Evolutionary conservation across 768 basidiomycete genomes (phyloP).

Genomic region (Chalciporus pseudorubinellus): DNA sequence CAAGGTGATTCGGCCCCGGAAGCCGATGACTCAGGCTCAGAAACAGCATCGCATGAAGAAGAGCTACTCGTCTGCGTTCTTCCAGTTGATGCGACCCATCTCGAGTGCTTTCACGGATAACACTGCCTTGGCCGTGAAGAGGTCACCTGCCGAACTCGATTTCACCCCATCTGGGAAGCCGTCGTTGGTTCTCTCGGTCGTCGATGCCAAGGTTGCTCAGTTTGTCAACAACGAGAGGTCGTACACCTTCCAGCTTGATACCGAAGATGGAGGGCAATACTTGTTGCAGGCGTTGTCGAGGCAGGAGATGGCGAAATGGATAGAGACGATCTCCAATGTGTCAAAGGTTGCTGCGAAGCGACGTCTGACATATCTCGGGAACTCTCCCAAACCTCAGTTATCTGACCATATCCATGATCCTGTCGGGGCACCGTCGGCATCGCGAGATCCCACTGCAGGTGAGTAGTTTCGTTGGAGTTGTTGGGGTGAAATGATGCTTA

Average conservation of each 20-base stretch:
- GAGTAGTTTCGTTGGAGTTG: constrained; percentile 33
- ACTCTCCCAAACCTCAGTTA: constrained; percentile 68
- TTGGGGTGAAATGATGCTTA: constrained; percentile 1
- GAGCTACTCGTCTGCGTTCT: constrained; percentile 78
- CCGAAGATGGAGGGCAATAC: constrained; percentile 85
- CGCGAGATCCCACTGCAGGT: constrained; percentile 78
- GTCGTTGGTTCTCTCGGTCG: constrained; percentile 68
- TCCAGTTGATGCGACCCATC: constrained; percentile 85
- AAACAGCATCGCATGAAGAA: constrained; percentile 86
- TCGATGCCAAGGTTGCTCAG: constrained; percentile 65
- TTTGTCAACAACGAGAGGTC: constrained; percentile 81
- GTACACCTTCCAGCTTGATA: constrained; percentile 78
- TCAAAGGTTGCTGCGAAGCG: constrained; percentile 74
- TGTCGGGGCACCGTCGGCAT: constrained; percentile 44
- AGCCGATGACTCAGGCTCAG: constrained; percentile 50
- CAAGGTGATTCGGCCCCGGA: constrained; percentile 62
- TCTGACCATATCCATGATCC: constrained; percentile 71
- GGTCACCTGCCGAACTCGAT: constrained; percentile 71
- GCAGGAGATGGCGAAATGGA: constrained; percentile 75
- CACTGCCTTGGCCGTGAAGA: constrained; percentile 42
- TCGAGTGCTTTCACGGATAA: constrained; percentile 82
- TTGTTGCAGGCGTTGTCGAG: constrained; percentile 70
- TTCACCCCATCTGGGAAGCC: constrained; percentile 73
- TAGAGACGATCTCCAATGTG: constrained; percentile 68
- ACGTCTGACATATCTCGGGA: constrained; percentile 76